Evolutionary conservation across 169 alveolate species (phyloP), one percentile per base, ranked within the genome.

Genomic region (Cryptosporidium xiaoi): DNA sequence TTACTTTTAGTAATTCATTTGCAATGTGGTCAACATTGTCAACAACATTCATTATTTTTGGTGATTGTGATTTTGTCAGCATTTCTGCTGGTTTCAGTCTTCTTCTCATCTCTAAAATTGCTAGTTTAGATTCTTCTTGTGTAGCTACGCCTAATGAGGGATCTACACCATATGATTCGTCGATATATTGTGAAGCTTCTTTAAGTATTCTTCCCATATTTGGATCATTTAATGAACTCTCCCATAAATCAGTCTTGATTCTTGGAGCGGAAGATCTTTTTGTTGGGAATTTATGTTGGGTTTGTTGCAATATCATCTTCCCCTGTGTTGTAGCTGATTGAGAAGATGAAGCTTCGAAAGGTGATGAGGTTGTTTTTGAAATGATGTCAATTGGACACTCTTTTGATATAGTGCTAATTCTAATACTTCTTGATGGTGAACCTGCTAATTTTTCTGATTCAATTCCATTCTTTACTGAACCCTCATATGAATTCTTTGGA

Each of bases 121-220:
- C 91, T 1, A 91, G 62, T 33, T 94, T 93, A 5, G 96, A 92
- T 66, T 95, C 95, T 24, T 89, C 95, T 65, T 94, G 93, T n/a
- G 96, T 93, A 44, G 83, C 93, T 15, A 90, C 64, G 55, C 94
- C 93, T 34, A 94, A 91, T 51, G 90, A 84, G 6, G 95, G 92
- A 56, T 95, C 97, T 51, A 95, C 92, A 48, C 97, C 97, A 82
- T 95, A 95, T 55, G 94, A 90, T 58, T 94, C 93, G 56, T 95
- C 96, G 93, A 95, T 84, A 50, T 62, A 66, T 16, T 68, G 68
- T 1, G 84, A 71, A 15, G 71, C 89, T 46, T 53, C 82, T 18
- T 64, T 53, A 62, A 65, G 44, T 16, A 77, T 77, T 64, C 60
- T 46, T n/a, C 55, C 65, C 51, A 82, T 64, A 58, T 31, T 58